These are phyloP conservation scores for Zasmidium citrigriseum DNA, from an alignment of 2,329 filamentous ascomycete genomes.

Conservation along the genomic window DNA sequence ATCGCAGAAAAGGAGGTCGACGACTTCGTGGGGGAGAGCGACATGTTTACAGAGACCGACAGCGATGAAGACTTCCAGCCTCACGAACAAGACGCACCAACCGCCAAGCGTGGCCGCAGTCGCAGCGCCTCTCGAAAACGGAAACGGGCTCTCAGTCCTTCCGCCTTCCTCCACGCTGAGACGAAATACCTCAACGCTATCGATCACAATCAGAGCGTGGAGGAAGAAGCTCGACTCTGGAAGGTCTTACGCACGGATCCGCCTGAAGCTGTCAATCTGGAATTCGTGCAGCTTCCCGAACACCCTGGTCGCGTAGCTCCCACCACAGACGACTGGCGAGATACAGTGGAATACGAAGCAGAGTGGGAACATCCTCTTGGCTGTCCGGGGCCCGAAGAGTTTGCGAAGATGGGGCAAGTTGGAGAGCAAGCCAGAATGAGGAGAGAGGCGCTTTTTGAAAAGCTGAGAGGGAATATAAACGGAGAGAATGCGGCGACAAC, in stretches of 20 bases:
- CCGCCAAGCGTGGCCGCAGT: not conserved
- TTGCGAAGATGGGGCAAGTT: slow-evolving; percentile 14
- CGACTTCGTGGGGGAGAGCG: slow-evolving; percentile 16
- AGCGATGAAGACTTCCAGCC: not conserved
- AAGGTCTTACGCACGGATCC: slow-evolving; percentile 40
- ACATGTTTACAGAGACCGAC: slow-evolving; percentile 13
- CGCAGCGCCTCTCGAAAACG: slow-evolving; percentile 13
- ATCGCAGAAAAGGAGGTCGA: too few relatives aligned
- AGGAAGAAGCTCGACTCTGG: slow-evolving; percentile 51
- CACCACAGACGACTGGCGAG: slow-evolving; percentile 48
- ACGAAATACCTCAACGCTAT: slow-evolving; percentile 49
- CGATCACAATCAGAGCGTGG: slow-evolving; percentile 47
- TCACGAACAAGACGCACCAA: slow-evolving; percentile 1
- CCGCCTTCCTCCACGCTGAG: slow-evolving; percentile 31
- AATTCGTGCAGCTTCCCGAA: slow-evolving; percentile 15
- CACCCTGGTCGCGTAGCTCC: slow-evolving; percentile 14
- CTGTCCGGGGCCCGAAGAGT: slow-evolving; percentile 7
- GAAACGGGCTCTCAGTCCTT: slow-evolving; percentile 21
- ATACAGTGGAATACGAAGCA: slow-evolving; percentile 45
- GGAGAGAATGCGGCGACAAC: too few relatives aligned
- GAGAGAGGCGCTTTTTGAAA: slow-evolving; percentile 4
- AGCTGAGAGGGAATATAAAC: not conserved
- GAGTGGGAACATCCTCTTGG: slow-evolving; percentile 49
- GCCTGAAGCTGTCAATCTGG: slow-evolving; percentile 11
- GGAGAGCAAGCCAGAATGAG: slow-evolving; percentile 14